Evolutionary conservation across 331 rosid species (phyloP).

Genomic region (Cydonia oblonga): DNA sequence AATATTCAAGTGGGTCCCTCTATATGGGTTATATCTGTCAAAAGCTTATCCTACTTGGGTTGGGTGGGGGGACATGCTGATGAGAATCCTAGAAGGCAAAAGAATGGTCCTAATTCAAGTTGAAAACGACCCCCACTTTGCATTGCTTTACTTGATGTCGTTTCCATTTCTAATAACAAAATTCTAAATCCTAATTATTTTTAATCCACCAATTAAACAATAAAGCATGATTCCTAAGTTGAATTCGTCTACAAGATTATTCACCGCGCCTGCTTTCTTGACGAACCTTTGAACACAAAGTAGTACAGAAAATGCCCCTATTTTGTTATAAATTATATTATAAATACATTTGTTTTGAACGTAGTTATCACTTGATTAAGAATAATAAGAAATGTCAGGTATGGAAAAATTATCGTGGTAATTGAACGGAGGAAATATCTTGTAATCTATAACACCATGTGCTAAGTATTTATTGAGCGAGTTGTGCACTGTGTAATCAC

Average conservation of each 20-base stretch:
- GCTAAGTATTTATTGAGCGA: neutral
- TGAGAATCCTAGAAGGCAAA: conserved; percentile 18
- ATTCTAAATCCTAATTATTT: neutral
- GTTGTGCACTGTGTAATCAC: neutral
- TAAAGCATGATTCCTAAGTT: neutral
- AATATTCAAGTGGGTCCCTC: too few relatives aligned
- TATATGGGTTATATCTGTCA: neutral
- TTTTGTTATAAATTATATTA: neutral
- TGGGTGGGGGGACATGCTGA: neutral
- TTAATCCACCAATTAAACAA: neutral
- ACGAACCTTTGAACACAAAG: neutral
- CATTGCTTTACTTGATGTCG: neutral
- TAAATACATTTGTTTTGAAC: too few relatives aligned
- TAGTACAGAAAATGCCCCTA: neutral
- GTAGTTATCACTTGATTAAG: too few relatives aligned
- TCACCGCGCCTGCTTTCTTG: neutral
- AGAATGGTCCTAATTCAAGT: neutral
- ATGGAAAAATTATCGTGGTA: neutral
- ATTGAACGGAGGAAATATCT: neutral
- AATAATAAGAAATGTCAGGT: neutral
- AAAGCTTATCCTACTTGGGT: conserved; percentile 20
- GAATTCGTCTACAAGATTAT: neutral
- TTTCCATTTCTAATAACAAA: neutral
- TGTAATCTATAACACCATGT: too few relatives aligned
- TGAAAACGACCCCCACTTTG: conserved; percentile 22